Percentiles rank a stretch among this genome's conserved stretches.
Conservation (phyloP, 176 grass and related monocot species). For the sorghum (Sorghum bicolor) region Sorghum_bicolor_NCBIv3 NC_012872.2:66135001-66135500, state of each 20-base stretch:
- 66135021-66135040: background rate
- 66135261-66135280: constrained; percentile 5
- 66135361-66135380: background rate
- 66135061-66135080: background rate
- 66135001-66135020: background rate
- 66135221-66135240: constrained; percentile 16
- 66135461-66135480: background rate
- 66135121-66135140: background rate
- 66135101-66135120: background rate
- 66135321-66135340: background rate
- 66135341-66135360: background rate
- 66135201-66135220: background rate
- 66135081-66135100: background rate
- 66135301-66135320: constrained; percentile 3
- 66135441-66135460: background rate
- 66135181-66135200: background rate
- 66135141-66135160: background rate
- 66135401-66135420: constrained; percentile 26
- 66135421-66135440: background rate
- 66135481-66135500: background rate
- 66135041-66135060: background rate
- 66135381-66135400: background rate
- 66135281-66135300: background rate
- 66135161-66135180: background rate
- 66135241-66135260: constrained; percentile 24